These are phyloP conservation scores for Aegle marmelos DNA, from an alignment of 345 rosid species.

Conservation along the genomic window DNA sequence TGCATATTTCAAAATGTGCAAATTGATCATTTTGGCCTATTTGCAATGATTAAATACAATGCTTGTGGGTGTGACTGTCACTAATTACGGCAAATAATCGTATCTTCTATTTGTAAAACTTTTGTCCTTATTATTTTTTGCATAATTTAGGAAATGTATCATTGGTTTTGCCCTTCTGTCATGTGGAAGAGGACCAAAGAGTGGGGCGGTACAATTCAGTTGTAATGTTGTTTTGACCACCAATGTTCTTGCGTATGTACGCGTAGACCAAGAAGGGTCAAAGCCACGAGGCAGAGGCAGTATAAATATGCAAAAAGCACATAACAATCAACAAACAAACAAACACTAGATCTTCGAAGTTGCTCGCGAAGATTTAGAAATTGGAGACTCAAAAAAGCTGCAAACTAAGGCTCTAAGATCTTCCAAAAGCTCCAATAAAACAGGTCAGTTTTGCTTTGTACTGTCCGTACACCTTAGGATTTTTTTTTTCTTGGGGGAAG, in stretches of 20 bases:
- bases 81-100: too few species aligned
- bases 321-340: background rate
- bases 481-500: background rate
- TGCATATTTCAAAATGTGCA: too few species aligned
- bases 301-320: background rate
- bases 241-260: background rate
- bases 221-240: too few species aligned
- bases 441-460: constrained; percentile 3
- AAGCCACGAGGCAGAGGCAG: background rate
- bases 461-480: background rate
- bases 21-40: too few species aligned
- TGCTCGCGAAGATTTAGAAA: background rate
- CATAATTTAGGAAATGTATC: too few species aligned
- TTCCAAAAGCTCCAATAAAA: constrained; percentile 5
- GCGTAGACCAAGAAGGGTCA: constrained; percentile 20
- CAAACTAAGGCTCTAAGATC: background rate
- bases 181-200: too few species aligned
- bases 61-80: too few species aligned
- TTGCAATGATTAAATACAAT: too few species aligned
- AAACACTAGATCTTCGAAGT: background rate
- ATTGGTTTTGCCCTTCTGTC: too few species aligned
- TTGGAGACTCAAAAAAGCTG: constrained; percentile 1
- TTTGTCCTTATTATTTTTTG: too few species aligned
- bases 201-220: too few species aligned
- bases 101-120: too few species aligned